Conservation (phyloP, 805 yeast species). For the Teunomyces atbi region DNA sequence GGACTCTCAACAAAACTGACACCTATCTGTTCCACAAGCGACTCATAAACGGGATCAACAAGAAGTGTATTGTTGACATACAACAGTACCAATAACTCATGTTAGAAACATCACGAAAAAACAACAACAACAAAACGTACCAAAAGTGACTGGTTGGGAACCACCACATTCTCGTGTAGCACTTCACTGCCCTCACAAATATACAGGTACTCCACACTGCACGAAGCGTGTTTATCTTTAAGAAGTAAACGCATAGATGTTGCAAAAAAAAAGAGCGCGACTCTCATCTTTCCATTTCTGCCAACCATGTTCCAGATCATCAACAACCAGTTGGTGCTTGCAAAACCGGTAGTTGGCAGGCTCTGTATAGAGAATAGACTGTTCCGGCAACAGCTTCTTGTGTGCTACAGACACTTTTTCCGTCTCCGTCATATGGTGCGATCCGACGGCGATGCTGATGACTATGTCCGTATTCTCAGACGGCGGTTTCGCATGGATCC, state of each 20-base stretch:
- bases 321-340: conserved; percentile 1
- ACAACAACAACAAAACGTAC: neutral
- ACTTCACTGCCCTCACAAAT: neutral
- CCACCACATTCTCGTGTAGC: neutral
- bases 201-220: conserved; percentile 4
- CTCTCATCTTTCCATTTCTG: neutral
- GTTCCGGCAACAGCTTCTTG: conserved; percentile 11
- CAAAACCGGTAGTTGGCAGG: neutral
- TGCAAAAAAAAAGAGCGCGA: conserved; percentile 3
- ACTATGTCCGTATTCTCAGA: neutral
- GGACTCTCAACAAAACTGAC: neutral
- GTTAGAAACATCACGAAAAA: neutral
- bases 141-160: neutral
- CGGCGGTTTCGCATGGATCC: conserved; percentile 12
- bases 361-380: neutral
- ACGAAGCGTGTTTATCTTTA: neutral
- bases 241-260: neutral
- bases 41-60: neutral
- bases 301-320: neutral
- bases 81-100: neutral
- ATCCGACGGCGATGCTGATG: conserved; percentile 4
- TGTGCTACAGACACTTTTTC: conserved; percentile 32
- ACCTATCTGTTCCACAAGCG: neutral
- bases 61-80: neutral
- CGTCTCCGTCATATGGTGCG: conserved; percentile 27